Evolutionary conservation across 192 early-diverging fungal genomes (phyloP).

Genomic region (Coemansia sp.): DNA sequence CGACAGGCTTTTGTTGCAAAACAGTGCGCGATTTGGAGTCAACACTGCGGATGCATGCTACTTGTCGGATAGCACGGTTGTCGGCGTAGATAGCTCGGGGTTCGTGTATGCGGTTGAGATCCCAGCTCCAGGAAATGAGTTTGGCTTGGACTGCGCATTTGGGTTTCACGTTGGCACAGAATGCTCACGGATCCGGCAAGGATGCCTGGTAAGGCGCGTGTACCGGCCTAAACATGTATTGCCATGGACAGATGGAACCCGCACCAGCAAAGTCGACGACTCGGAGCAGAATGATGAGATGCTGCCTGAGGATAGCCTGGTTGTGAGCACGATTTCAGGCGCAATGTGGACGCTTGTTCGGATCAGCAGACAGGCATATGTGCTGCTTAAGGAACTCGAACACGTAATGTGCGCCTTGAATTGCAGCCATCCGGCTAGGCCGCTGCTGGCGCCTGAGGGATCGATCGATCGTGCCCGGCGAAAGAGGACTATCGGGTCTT

Average conservation of each 20-base stretch:
- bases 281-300: not conserved
- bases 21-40: conserved; percentile 36
- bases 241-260: conserved; percentile 16
- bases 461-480: conserved; percentile 13
- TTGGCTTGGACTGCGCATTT: conserved; percentile 35
- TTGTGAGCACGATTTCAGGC: conserved; percentile 25
- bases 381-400: conserved; percentile 23
- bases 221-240: conserved; percentile 8
- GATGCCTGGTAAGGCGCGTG: conserved; percentile 14
- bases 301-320: conserved; percentile 1
- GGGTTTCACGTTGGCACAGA: conserved; percentile 33
- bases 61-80: conserved; percentile 17
- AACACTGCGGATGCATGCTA: conserved; percentile 35
- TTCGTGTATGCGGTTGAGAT: conserved; percentile 28
- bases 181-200: conserved; percentile 25
- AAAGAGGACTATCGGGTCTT: conserved; percentile 2
- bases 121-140: conserved; percentile 19
- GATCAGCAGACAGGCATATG: conserved; percentile 26
- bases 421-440: conserved; percentile 29
- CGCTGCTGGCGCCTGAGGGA: conserved; percentile 10
- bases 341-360: conserved; percentile 40
- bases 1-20: conserved; percentile 18
- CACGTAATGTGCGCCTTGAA: conserved; percentile 23
- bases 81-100: conserved; percentile 29
- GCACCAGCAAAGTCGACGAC: not conserved